Evolutionary conservation across 805 yeast genomes (phyloP), one percentile per base, ranked within the genome.

Genomic region (Starmerella etchellsii): DNA sequence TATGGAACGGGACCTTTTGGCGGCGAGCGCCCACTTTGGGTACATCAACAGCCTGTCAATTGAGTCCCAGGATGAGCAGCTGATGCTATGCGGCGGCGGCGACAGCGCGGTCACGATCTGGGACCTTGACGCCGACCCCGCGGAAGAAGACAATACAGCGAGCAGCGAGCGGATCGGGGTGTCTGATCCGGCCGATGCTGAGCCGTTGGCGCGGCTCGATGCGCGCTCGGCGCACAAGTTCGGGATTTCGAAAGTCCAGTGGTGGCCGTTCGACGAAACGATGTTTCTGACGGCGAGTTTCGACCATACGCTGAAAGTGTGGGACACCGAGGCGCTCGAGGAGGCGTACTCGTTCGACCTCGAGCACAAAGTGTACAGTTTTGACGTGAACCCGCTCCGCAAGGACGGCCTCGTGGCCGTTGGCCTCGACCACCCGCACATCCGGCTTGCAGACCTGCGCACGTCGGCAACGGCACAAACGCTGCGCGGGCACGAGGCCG

Each of bases 191-290:
- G 23, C 7, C 23, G 30, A 25, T 11, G 23, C 20, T 6, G 33
- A 22, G 42, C 43, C 31, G 37, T 37, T 41, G 43, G 50, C 34
- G 35, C 36, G 31, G 26, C 36, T 42, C 37, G 47, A 28, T 20
- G 28, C 41, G 36, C 39, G 37, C 37, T 39, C 11, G 36, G 72
- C 68, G 0, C 96, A 87, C 54, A 57, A 62, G 16, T 83, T 68
- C 56, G 94, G 95, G 0, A 67, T 87, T 0, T 80, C 94, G 0
- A 61, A 72, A 14, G 64, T 82, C 1, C 66, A 69, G 51, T 87
- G 96, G 96, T 88, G 95, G 88, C 85, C 91, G 0, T 63, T 64
- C 34, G 96, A 87, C 58, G 74, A 77, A 26, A 95, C 95, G 1
- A 68, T 87, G 76, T 85, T 84, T 62, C 67, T 84, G 16, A 71